Conservation (phyloP, 108 stramenopile species). For the Epithemia pelagica region DNA sequence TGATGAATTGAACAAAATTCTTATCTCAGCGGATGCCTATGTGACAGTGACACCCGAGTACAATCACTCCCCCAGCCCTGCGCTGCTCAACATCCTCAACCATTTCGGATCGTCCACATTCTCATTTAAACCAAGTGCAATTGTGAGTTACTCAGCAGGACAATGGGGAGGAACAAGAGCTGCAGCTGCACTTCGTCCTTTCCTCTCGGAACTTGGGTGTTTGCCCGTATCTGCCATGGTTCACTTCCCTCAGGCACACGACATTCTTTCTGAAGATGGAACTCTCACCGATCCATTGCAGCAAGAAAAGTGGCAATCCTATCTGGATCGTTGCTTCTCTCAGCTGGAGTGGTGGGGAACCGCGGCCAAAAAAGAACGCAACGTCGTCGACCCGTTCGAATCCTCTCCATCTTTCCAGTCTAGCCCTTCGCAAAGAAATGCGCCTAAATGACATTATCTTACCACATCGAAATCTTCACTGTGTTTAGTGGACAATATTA, state of each 20-base stretch:
- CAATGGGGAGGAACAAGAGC: slow-evolving; percentile 80
- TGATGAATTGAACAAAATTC: slow-evolving; percentile 30
- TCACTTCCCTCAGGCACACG: slow-evolving; percentile 52
- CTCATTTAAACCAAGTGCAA: slow-evolving; percentile 63
- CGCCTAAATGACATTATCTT: slow-evolving; percentile 25
- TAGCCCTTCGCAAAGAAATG: slow-evolving; percentile 55
- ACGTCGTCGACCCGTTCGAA: slow-evolving; percentile 44
- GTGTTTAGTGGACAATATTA: background rate
- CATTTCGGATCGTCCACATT: slow-evolving; percentile 69
- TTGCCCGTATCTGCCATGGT: slow-evolving; percentile 75
- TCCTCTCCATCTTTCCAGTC: slow-evolving; percentile 37
- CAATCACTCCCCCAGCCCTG: slow-evolving; percentile 75
- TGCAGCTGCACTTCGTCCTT: slow-evolving; percentile 46
- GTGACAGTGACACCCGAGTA: slow-evolving; percentile 79
- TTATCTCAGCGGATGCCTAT: slow-evolving; percentile 62
- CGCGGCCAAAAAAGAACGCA: slow-evolving; percentile 43
- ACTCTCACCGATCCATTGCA: slow-evolving; percentile 6
- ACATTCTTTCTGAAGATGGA: slow-evolving; percentile 57
- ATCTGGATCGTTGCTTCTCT: slow-evolving; percentile 48
- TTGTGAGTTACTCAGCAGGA: slow-evolving; percentile 72
- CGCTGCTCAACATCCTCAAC: slow-evolving; percentile 57
- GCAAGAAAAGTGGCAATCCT: slow-evolving; percentile 37
- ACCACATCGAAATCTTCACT: too few species aligned
- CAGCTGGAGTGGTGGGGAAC: slow-evolving; percentile 80
- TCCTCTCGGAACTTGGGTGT: slow-evolving; percentile 68